Conservation (phyloP, 371 early-diverging fungal genomes). For the Encephalitozoon hellem region DNA sequence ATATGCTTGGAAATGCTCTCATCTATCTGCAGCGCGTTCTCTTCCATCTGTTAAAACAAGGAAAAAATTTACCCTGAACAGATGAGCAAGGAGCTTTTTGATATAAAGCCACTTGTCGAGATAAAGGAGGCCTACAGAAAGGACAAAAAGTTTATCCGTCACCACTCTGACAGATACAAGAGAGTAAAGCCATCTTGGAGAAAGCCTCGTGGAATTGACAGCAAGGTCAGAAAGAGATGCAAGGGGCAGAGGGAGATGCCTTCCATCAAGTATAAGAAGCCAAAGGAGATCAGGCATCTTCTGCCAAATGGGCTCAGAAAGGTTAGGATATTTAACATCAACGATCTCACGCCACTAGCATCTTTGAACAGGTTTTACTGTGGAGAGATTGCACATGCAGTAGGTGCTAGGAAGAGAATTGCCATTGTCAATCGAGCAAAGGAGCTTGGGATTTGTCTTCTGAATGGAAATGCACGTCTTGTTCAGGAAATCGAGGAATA, state of each 20-base stretch:
- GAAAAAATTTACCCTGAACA: slow-evolving; percentile 28
- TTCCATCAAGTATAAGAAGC: slow-evolving; percentile 74
- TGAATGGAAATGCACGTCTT: slow-evolving; percentile 87
- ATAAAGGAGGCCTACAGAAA: slow-evolving; percentile 62
- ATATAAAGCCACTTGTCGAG: slow-evolving; percentile 33
- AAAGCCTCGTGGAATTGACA: slow-evolving; percentile 99
- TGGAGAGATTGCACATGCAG: slow-evolving; percentile 94
- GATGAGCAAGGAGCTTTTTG: slow-evolving; percentile 13
- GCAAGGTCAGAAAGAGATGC: slow-evolving; percentile 91
- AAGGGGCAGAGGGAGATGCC: slow-evolving; percentile 95
- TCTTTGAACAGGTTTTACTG: slow-evolving; percentile 96
- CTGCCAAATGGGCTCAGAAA: slow-evolving; percentile 95
- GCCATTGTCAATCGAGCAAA: slow-evolving; percentile 87
- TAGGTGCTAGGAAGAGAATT: slow-evolving; percentile 88
- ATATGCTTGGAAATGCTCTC: not conserved
- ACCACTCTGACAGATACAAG: slow-evolving; percentile 84
- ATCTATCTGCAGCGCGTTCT: not conserved
- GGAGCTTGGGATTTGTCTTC: slow-evolving; percentile 87
- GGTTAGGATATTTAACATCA: slow-evolving; percentile 80
- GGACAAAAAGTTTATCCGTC: slow-evolving; percentile 96
- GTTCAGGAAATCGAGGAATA: slow-evolving; percentile 71
- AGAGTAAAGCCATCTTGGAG: slow-evolving; percentile 81
- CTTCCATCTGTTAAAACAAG: not conserved
- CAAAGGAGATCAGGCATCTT: slow-evolving; percentile 83
- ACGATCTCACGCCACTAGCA: slow-evolving; percentile 85